Evolutionary conservation across 2,329 filamentous ascomycete genomes (phyloP).

Genomic region (Calonectria pseudoreteaudii): DNA sequence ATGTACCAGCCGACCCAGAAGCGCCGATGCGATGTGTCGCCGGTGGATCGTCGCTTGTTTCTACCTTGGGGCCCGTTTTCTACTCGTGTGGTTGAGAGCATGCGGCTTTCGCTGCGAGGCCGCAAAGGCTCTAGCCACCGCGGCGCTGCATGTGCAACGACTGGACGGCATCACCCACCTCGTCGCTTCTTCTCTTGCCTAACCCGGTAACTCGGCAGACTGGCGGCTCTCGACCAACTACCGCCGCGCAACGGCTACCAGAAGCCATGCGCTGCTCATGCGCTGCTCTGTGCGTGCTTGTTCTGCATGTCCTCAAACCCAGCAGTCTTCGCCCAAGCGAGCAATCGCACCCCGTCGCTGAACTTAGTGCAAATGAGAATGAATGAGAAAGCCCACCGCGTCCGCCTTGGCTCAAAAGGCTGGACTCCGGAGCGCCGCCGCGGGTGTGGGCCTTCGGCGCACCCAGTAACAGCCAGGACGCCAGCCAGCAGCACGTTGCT

Average conservation of each 20-base stretch:
- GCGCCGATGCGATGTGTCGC: constrained; percentile 1
- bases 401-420: constrained; percentile 28
- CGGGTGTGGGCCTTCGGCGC: constrained; percentile 31
- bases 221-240: constrained; percentile 15
- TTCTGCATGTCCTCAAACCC: neutral
- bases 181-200: constrained; percentile 12
- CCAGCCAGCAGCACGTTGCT: constrained; percentile 32
- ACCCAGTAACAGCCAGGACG: constrained; percentile 33
- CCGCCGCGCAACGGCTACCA: constrained; percentile 7
- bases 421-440: constrained; percentile 26
- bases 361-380: constrained; percentile 18
- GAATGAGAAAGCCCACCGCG: constrained; percentile 1
- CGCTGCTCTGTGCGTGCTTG: neutral
- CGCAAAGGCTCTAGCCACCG: constrained; percentile 3
- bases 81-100: constrained; percentile 4
- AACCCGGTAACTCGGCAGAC: constrained; percentile 15
- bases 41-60: constrained; percentile 3
- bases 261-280: neutral
- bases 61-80: neutral
- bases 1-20: constrained; percentile 5
- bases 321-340: neutral
- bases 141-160: neutral
- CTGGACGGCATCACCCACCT: constrained; percentile 5
- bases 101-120: neutral
- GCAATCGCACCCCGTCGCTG: neutral